Percentiles rank a stretch among this genome's conserved stretches.
Conservation (phyloP, 257 asterid genomes). For the Misopates orontium region DNA sequence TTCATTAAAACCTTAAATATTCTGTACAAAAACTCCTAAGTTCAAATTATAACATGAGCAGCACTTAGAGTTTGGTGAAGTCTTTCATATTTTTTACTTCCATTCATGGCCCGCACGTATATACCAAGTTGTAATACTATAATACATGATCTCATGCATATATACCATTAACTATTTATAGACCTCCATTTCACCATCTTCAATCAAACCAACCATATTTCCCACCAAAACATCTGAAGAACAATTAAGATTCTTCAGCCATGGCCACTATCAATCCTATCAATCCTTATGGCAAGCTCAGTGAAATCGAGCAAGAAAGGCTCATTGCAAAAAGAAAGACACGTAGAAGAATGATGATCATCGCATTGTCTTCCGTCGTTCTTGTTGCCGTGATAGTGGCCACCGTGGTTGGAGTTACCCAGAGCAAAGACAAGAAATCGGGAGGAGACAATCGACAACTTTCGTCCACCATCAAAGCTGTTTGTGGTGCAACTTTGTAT, state of each 20-base stretch:
- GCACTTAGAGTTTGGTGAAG: conserved; percentile 25
- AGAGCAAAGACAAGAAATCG: conserved; percentile 29
- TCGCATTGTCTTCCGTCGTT: conserved; percentile 48
- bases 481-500: conserved; percentile 45
- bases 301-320: conserved; percentile 59
- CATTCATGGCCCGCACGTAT: conserved; percentile 36
- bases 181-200: conserved; percentile 16
- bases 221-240: neutral
- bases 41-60: conserved; percentile 29
- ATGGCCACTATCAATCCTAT: conserved; percentile 46
- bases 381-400: conserved; percentile 56
- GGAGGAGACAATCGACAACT: neutral
- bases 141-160: neutral
- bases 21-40: neutral
- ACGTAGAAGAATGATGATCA: conserved; percentile 50
- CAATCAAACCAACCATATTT: conserved; percentile 14
- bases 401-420: conserved; percentile 51
- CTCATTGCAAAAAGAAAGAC: conserved; percentile 51
- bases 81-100: neutral
- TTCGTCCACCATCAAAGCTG: conserved; percentile 39
- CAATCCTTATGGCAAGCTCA: conserved; percentile 56
- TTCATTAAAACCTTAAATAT: neutral
- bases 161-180: conserved; percentile 12
- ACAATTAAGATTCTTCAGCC: neutral
- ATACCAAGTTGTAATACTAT: too few relatives aligned